Evolutionary conservation across 495 filamentous ascomycete species (phyloP), one percentile per base, ranked within the genome.

Genomic region (Glarea lozoyensis): DNA sequence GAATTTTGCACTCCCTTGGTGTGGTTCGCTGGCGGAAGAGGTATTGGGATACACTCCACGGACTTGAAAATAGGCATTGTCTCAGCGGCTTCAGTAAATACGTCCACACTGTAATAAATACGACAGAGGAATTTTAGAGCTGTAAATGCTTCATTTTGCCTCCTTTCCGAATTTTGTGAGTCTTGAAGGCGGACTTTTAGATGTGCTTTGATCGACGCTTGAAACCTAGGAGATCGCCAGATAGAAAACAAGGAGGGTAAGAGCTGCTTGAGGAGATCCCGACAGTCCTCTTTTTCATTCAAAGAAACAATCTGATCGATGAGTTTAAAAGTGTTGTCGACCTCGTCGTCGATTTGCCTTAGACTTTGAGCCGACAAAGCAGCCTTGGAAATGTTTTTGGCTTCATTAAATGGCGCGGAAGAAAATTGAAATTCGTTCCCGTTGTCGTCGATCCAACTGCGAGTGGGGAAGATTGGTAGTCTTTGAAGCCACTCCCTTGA

Each of bases 351-450:
- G 40, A 42, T n/a, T 4, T 42, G 16, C 16, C 18, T 5, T 2
- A 42, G 3, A 42, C 40, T 42, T 42, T 42, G 40, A 32, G 23
- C 23, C 30, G 40, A 42, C 40, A 32, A 30, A 42, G 40, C 40
- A 42, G 21, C 25, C 19, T 20, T 42, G 40, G 40, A 42, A 42
- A 2, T 42, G 13, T 32, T 30, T 1, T 42, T 25, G 19, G 40
- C 40, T 30, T 42, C 40, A 42, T 42, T 25, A n/a, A n/a, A 20
- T 16, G 21, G 19, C 13, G 1, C 1, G 3, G 3, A 22, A 19
- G 13, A 3, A 15, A 42, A 42, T 17, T 32, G 1, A n/a, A 42
- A 42, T 30, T 42, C 40, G 40, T 33, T 42, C 3, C 40, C 40
- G 10, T 3, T 42, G 12, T 42, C 40, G 25, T 42, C 40, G 40